These are phyloP conservation scores for Thelonectria olida DNA, from an alignment of 2,329 filamentous ascomycete species.

Conservation along the genomic window DNA sequence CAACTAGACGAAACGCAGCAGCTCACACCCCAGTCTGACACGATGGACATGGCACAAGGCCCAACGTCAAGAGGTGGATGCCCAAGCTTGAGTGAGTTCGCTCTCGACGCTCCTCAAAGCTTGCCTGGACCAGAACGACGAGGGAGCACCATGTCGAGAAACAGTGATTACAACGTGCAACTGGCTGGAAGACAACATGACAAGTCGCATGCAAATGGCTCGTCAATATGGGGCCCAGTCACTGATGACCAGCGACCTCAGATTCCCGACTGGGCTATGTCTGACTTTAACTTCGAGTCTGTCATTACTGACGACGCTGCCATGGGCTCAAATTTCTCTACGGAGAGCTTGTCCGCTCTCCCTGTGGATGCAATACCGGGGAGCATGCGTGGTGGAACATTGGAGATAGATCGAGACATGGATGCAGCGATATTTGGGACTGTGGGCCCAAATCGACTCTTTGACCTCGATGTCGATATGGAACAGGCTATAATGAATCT, in stretches of 20 bases:
- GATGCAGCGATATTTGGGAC: slow-evolving; percentile 14
- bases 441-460: slow-evolving; percentile 13
- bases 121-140: background rate
- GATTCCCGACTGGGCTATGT: slow-evolving; percentile 24
- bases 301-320: slow-evolving; percentile 18
- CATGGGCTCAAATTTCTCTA: slow-evolving; percentile 1
- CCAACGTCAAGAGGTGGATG: background rate
- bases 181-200: background rate
- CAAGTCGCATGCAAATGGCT: background rate
- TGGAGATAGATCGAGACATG: background rate
- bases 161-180: background rate
- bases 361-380: background rate
- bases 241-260: slow-evolving; percentile 1
- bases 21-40: slow-evolving; percentile 5
- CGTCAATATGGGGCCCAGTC: background rate
- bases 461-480: slow-evolving; percentile 24
- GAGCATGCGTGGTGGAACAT: background rate
- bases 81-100: background rate
- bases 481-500: slow-evolving; percentile 23
- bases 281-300: slow-evolving; percentile 29
- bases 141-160: background rate
- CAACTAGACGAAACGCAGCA: slow-evolving; percentile 4
- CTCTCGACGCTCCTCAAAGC: background rate
- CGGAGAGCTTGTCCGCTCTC: background rate
- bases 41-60: background rate